phyloP scores from a whole-genome alignment of 352 stramenopile genomes.

The Pythium aristosporum region DNA sequence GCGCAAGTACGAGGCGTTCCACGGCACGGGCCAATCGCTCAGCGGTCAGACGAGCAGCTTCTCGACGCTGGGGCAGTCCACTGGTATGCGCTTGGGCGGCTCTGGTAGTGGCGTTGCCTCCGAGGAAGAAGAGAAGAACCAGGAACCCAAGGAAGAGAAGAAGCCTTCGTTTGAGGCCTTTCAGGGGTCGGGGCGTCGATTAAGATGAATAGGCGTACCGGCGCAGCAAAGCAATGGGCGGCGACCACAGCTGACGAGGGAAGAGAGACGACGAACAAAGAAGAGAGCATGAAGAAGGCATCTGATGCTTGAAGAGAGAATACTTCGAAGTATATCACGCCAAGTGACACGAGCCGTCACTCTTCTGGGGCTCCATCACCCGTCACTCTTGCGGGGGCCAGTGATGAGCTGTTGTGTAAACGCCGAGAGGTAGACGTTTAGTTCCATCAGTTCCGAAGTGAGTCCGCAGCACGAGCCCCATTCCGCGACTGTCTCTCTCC shows the following conservation, averaged over 20 bases:
- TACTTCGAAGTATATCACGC: background rate
- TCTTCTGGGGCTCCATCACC: background rate
- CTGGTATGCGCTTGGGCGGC: conserved; percentile 9
- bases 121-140: conserved; percentile 44
- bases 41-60: conserved; percentile 43
- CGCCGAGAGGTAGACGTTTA: background rate
- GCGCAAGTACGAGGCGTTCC: conserved; percentile 82
- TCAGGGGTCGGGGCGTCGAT: conserved; percentile 56
- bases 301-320: background rate
- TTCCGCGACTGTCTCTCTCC: no score
- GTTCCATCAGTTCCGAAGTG: background rate
- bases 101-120: conserved; percentile 3
- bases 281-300: background rate
- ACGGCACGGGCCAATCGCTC: conserved; percentile 75
- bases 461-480: no score
- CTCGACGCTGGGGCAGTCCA: conserved; percentile 30
- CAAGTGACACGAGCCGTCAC: background rate
- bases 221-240: no score
- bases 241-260: no score
- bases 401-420: conserved; percentile 14
- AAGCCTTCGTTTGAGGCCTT: conserved; percentile 52
- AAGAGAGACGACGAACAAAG: background rate
- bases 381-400: background rate
- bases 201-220: conserved; percentile 18
- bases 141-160: conserved; percentile 34